These are phyloP conservation scores for Tolypocladium album DNA, from an alignment of 2,329 filamentous ascomycete species.

Conservation along the genomic window DNA sequence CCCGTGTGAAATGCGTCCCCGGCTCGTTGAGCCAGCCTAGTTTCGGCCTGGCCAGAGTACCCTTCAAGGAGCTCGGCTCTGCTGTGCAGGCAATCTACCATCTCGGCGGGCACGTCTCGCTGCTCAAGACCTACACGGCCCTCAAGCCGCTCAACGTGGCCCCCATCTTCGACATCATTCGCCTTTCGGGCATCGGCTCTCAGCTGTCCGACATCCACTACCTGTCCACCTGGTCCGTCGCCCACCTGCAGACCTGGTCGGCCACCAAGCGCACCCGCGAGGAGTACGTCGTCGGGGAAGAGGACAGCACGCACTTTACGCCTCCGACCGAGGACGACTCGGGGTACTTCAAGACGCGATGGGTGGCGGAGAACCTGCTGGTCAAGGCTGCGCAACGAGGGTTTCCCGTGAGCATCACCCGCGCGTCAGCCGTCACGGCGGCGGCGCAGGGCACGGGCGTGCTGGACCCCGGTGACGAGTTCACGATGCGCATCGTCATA, in stretches of 20 bases:
- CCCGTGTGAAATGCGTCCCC: conserved; percentile 7
- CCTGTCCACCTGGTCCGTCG: conserved; percentile 1
- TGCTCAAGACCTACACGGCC: conserved; percentile 13
- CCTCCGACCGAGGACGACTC: neutral
- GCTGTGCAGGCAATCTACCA: conserved; percentile 13
- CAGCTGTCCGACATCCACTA: conserved; percentile 13
- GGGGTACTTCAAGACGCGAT: neutral
- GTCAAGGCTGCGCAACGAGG: neutral
- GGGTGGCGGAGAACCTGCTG: neutral
- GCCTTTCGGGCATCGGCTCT: conserved; percentile 9
- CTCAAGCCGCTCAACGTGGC: conserved; percentile 11
- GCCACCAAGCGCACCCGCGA: neutral
- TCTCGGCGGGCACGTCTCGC: conserved; percentile 14
- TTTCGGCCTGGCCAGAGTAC: conserved; percentile 12
- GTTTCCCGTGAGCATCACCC: neutral
- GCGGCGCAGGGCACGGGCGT: neutral
- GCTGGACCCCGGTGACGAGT: neutral
- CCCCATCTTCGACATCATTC: conserved; percentile 13
- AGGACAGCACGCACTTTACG: neutral
- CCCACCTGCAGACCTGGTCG: neutral
- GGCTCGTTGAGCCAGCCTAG: conserved; percentile 9
- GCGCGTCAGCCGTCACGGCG: neutral
- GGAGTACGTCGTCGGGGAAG: neutral
- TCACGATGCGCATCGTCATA: neutral
- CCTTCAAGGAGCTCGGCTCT: conserved; percentile 11